Conservation (phyloP, 2,329 filamentous ascomycete genomes). For the Penicillium sp. region DNA sequence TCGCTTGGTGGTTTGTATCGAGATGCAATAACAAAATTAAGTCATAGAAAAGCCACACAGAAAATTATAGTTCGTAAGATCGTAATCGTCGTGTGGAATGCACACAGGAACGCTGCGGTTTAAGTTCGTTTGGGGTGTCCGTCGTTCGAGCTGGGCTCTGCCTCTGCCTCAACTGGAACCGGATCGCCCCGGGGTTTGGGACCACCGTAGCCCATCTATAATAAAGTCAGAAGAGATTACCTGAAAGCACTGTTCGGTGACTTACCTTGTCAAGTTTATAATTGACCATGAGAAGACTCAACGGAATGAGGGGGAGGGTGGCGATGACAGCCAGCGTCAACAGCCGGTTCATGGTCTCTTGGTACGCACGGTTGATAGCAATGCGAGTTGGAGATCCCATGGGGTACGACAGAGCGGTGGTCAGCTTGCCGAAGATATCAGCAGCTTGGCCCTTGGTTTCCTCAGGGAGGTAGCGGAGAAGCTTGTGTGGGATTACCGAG, state of each 20-base stretch:
- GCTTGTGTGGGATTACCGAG: slow-evolving; percentile 53
- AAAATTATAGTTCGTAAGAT: slow-evolving; percentile 7
- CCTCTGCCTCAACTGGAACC: slow-evolving; percentile 8
- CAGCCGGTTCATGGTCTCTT: slow-evolving; percentile 62
- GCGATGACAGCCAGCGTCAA: slow-evolving; percentile 55
- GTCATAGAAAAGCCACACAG: neutral
- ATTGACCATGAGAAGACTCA: slow-evolving; percentile 58
- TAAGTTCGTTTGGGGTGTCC: slow-evolving; percentile 29
- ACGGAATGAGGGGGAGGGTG: slow-evolving; percentile 55
- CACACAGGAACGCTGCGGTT: slow-evolving; percentile 1
- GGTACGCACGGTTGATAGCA: slow-evolving; percentile 64
- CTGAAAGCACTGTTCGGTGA: neutral
- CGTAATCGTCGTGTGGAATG: slow-evolving; percentile 7
- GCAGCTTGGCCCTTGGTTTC: slow-evolving; percentile 41
- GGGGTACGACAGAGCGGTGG: slow-evolving; percentile 56
- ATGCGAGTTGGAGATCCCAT: slow-evolving; percentile 56
- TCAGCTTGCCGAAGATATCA: slow-evolving; percentile 53
- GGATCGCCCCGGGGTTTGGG: slow-evolving; percentile 16
- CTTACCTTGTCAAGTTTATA: slow-evolving; percentile 55
- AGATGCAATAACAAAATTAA: slow-evolving; percentile 8
- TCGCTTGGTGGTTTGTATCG: slow-evolving; percentile 10
- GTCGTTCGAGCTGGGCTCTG: slow-evolving; percentile 18
- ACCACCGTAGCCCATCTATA: slow-evolving; percentile 28
- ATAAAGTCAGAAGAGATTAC: slow-evolving; percentile 4
- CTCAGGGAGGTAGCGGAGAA: slow-evolving; percentile 52